These are phyloP conservation scores for Vaccinium myrtillus DNA, from an alignment of 148 eudicot genomes.

Conservation along the genomic window DNA sequence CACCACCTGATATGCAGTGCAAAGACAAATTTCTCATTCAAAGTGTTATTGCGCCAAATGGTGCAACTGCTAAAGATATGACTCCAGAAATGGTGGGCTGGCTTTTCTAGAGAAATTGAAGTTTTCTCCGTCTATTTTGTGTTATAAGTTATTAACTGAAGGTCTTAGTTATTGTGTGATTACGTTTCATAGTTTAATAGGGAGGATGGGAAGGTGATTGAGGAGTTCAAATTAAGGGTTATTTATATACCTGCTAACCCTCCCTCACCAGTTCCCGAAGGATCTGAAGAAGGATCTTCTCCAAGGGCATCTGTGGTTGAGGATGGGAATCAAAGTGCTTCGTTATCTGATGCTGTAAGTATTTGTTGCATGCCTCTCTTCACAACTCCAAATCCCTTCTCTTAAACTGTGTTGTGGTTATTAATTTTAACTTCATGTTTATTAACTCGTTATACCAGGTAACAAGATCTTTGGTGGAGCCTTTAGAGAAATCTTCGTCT, in stretches of 20 bases:
- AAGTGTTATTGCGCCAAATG: conserved; percentile 60
- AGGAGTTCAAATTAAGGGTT: conserved; percentile 78
- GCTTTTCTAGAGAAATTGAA: background rate
- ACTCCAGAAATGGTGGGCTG: conserved; percentile 59
- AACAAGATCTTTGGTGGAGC: conserved; percentile 41
- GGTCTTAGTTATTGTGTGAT: conserved; percentile 21
- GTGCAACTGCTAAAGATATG: conserved; percentile 55
- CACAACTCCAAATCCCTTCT: background rate
- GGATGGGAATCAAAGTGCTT: conserved; percentile 46
- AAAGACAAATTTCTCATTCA: conserved; percentile 89
- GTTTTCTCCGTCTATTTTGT: background rate
- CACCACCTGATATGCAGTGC: conserved; percentile 83
- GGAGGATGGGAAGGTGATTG: conserved; percentile 64
- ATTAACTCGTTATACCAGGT: conserved; percentile 36
- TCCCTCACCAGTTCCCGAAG: conserved; percentile 95
- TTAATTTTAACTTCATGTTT: background rate
- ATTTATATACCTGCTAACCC: conserved; percentile 78
- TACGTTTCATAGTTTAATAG: conserved; percentile 55
- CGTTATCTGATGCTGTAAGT: conserved; percentile 61
- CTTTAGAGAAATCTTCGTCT: conserved; percentile 51
- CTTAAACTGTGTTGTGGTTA: background rate
- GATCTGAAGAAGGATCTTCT: conserved; percentile 86
- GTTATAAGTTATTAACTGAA: background rate
- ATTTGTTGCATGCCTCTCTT: background rate
- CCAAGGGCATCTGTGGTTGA: conserved; percentile 53